These are phyloP conservation scores for Sporisorium scitamineum DNA, from an alignment of 1,284 basidiomycete genomes.

Conservation along the genomic window DNA sequence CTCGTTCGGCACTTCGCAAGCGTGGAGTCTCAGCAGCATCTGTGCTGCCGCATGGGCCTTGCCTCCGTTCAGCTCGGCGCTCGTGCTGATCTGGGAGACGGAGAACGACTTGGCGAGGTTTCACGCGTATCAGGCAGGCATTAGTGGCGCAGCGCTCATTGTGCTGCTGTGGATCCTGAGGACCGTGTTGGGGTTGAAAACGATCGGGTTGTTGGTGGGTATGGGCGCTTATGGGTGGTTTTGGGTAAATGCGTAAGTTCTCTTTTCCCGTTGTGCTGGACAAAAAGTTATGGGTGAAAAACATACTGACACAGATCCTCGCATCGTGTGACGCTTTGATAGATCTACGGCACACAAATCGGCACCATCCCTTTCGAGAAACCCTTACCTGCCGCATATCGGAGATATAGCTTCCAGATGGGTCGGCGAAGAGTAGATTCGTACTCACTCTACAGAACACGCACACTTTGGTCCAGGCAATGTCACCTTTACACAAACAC, in stretches of 20 bases:
- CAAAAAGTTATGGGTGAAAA: too few relatives aligned
- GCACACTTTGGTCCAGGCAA: not conserved
- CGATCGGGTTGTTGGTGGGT: conserved; percentile 55
- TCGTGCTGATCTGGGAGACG: conserved; percentile 60
- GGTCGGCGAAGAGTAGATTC: conserved; percentile 49
- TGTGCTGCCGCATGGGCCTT: conserved; percentile 58
- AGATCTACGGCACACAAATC: conserved; percentile 54
- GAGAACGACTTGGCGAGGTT: conserved; percentile 62
- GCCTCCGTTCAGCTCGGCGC: conserved; percentile 56
- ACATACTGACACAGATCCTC: not conserved
- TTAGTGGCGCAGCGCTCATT: conserved; percentile 51
- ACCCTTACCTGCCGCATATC: conserved; percentile 52
- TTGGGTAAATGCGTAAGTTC: conserved; percentile 64
- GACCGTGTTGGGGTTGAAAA: conserved; percentile 54
- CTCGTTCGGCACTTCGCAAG: conserved; percentile 41
- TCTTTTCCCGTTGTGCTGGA: too few relatives aligned
- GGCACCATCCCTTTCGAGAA: conserved; percentile 48
- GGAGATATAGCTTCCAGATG: conserved; percentile 55
- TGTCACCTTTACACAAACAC: not conserved
- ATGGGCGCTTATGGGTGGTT: conserved; percentile 62
- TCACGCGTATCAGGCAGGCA: conserved; percentile 62
- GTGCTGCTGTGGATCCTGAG: conserved; percentile 54
- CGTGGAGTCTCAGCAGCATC: conserved; percentile 55
- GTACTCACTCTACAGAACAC: not conserved
- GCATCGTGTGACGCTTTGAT: not conserved